Evolutionary conservation across 2,329 filamentous ascomycete species (phyloP).

Genomic region (Cladosporium sp.): DNA sequence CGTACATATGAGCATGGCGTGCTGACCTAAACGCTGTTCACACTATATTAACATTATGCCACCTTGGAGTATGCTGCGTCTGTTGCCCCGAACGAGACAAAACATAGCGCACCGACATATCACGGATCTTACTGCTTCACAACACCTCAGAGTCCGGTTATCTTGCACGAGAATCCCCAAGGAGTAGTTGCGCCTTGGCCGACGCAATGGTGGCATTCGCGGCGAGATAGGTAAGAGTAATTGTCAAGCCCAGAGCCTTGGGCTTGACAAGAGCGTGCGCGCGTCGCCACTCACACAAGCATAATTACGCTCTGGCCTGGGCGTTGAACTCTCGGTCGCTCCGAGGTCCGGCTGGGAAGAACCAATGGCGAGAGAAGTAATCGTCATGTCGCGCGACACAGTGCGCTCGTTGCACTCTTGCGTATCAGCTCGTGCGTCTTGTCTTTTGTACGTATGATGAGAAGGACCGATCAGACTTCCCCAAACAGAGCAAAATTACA

Average conservation of each 20-base stretch:
- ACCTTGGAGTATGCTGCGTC: too few species aligned
- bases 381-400: not conserved
- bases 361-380: not conserved
- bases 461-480: not conserved
- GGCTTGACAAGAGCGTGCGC: not conserved
- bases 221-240: not conserved
- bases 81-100: too few species aligned
- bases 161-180: too few species aligned
- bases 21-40: too few species aligned
- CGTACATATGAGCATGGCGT: too few species aligned
- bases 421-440: too few species aligned
- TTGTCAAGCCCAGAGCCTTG: not conserved
- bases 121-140: too few species aligned
- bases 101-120: too few species aligned
- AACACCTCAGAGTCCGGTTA: too few species aligned
- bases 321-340: not conserved
- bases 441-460: not conserved
- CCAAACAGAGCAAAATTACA: not conserved
- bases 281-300: not conserved
- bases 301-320: not conserved
- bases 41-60: too few species aligned
- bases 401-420: not conserved
- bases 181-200: too few species aligned
- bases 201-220: not conserved
- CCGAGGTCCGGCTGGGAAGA: not conserved